Evolutionary conservation across 371 early-diverging fungal species (phyloP), one percentile per base, ranked within the genome.

Genomic region (Saksenaea oblongispora): DNA sequence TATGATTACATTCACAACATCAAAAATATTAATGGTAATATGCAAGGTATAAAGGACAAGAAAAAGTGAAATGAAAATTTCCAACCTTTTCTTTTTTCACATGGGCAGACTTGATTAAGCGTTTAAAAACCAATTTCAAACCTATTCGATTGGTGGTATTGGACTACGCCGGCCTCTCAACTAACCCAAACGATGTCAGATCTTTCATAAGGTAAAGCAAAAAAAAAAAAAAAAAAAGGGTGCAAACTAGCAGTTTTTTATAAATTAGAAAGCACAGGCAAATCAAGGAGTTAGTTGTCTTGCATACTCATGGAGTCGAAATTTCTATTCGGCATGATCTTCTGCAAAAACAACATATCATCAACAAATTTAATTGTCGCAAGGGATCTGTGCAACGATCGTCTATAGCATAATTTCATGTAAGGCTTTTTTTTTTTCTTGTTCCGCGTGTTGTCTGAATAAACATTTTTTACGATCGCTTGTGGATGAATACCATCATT

Each of bases 111-210:
- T 41, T 41, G 42, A 41, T 41, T 41, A 1, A 41, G 42, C 42
- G 42, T 41, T 41, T 41, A 14, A 41, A 41, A 41, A 41, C 42
- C 42, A 41, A 41, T 41, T 41, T 41, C 18, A 41, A 41, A 41
- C 42, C 42, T 41, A 34, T 56, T 35, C 58, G 58, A 15, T 37
- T 58, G n/a, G 58, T 58, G 37, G 37, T 37, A 13, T 13, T 39
- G 10, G 58, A 58, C 37, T 58, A 22, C 24, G 41, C 58, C 5
- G 58, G 58, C 26, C 24, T 58, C 3, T 35, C 37, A 5, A 58
- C 58, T 11, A 36, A 58, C 15, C 58, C 58, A 15, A 17, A 58
- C 24, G 58, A 58, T 22, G 14, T 58, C 34, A 31, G 58, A 37
- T 13, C 34, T 37, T 58, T 58, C 39, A n/a, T 58, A 22, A 47